Percentiles rank a stretch among this genome's conserved stretches.
These are phyloP conservation scores for Holtermannia corniformis DNA, from an alignment of 768 basidiomycete genomes.

Conservation along the genomic window DNA sequence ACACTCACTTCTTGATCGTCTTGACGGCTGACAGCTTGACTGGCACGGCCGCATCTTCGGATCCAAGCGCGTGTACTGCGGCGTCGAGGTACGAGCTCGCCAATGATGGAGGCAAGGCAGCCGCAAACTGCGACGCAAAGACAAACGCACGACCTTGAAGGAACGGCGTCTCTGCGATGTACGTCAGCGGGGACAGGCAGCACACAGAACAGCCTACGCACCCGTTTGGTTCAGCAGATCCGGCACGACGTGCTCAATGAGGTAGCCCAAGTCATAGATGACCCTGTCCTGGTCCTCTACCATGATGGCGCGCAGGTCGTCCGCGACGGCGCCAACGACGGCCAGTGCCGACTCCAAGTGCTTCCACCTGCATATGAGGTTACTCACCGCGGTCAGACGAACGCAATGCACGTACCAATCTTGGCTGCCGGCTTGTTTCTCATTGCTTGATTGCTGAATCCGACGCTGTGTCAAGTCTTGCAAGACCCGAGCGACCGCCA, in stretches of 20 bases:
- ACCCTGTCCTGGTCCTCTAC: slow-evolving; percentile 63
- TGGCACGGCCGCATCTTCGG: slow-evolving; percentile 59
- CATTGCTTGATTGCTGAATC: slow-evolving; percentile 52
- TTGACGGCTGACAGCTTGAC: slow-evolving; percentile 92
- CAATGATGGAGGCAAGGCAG: slow-evolving; percentile 59
- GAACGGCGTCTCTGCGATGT: slow-evolving; percentile 73
- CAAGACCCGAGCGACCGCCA: slow-evolving; percentile 43
- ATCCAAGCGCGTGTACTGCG: slow-evolving; percentile 74
- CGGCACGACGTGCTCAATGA: slow-evolving; percentile 72
- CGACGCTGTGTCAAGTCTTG: slow-evolving; percentile 51
- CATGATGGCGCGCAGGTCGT: slow-evolving; percentile 62
- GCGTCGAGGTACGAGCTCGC: slow-evolving; percentile 80
- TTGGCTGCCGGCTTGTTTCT: slow-evolving; percentile 49
- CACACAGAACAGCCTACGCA: slow-evolving; percentile 40
- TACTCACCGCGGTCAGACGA: background rate
- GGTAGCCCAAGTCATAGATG: slow-evolving; percentile 64
- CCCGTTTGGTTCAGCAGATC: slow-evolving; percentile 61
- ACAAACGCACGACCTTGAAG: slow-evolving; percentile 90
- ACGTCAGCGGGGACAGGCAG: background rate
- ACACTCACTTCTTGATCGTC: slow-evolving; percentile 78
- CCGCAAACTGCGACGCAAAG: slow-evolving; percentile 80
- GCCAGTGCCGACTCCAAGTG: slow-evolving; percentile 77
- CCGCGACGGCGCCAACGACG: slow-evolving; percentile 68
- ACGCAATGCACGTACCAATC: slow-evolving; percentile 53
- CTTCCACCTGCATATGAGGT: slow-evolving; percentile 62